Base-by-base conservation (phyloP, 768 basidiomycete genomes). In the Lactarius vividus region DNA sequence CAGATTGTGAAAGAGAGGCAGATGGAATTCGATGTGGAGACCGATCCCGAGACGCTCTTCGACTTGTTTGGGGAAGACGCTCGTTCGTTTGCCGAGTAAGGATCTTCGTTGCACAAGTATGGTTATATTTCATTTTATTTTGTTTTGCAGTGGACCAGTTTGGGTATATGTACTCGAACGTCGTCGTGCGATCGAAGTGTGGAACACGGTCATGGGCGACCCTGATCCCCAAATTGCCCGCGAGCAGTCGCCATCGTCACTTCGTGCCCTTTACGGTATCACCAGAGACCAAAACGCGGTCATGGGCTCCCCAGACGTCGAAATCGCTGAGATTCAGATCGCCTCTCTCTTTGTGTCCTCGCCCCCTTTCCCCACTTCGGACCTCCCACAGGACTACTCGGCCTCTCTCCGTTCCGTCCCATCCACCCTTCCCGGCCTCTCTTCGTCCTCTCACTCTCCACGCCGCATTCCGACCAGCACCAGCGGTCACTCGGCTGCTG, bases 161-260 rank as follows among this genome's bases (percentile, higher is more conserved):
- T 93, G 92, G 89, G 91, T 94, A 26, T 94, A 93, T 75, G 88
- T 94, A 44, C 87, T 94, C 67, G 92, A 93, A 74, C 85, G 92
- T 42, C 81, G 88, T 59, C 85, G 88, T 44, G 89, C 92, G 7
- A 88, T 94, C 57, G 87, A 92, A 75, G 89, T 92, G 60, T 88
- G 88, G 82, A 80, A 84, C 55, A 85, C 88, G 0, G 84, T 94
- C 71, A 90, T 93, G 83, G 89, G 90, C 62, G 79, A 87, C 73
- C 68, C 74, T 35, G 87, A 90, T 74, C 85, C 88, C 29, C 80
- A 81, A 39, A 71, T 82, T 16, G 88, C 88, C 0, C 80, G 82
- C 28, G 57, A 74, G 52, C 78, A 83, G 60, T 76, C 85, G 4
- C 87, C 88, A 57, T 81, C 83, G 72, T 88, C 88, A n/a, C 77